These are phyloP conservation scores for Asparagopsis taxiformis DNA, from an alignment of 31 red algal genomes.

Conservation along the genomic window DNA sequence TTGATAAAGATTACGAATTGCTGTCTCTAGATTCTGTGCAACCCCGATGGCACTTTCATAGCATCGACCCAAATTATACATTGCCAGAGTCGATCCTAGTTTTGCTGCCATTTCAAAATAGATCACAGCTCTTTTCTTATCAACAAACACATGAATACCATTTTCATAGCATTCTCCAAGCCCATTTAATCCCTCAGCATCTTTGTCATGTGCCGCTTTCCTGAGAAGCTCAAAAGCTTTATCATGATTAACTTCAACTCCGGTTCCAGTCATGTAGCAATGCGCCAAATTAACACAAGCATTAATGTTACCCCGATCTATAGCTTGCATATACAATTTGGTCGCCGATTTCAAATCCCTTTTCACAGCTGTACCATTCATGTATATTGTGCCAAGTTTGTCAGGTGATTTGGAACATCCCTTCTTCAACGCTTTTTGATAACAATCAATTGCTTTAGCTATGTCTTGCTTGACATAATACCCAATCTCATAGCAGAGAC, in stretches of 20 bases:
- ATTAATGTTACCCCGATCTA: background rate
- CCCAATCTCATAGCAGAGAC: background rate
- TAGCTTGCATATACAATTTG: background rate
- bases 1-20: background rate
- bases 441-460: background rate
- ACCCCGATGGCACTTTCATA: constrained; percentile 6
- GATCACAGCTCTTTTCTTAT: background rate
- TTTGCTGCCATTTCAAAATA: background rate
- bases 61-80: constrained; percentile 3
- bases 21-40: background rate
- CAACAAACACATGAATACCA: background rate
- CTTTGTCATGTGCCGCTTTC: constrained; percentile 5
- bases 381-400: background rate
- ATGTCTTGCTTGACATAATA: background rate
- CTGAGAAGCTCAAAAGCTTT: background rate
- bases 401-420: background rate
- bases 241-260: background rate
- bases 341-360: background rate
- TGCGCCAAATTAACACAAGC: background rate
- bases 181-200: background rate
- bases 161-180: background rate
- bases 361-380: background rate
- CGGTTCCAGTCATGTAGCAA: constrained; percentile 1
- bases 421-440: background rate
- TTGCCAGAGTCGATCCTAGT: background rate